These are phyloP conservation scores for Haberlea rhodopensis DNA, from an alignment of 257 asterid genomes.

Conservation along the genomic window DNA sequence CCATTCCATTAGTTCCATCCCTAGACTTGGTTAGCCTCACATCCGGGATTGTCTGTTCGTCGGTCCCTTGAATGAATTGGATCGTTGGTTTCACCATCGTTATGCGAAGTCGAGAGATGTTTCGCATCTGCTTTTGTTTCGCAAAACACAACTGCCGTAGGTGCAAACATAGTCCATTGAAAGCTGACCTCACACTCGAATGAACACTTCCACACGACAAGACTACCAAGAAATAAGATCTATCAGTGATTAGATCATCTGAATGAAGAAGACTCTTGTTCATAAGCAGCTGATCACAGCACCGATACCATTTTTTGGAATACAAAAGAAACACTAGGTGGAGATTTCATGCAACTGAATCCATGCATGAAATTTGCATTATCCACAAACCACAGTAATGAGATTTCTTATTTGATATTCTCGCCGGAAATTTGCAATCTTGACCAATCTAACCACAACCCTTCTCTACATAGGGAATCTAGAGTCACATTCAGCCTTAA, in stretches of 20 bases:
- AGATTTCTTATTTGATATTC: too few species aligned
- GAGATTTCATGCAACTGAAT: neutral
- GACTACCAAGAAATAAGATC: slow-evolving; percentile 34
- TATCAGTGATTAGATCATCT: slow-evolving; percentile 13
- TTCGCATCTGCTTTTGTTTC: slow-evolving; percentile 23
- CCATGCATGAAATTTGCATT: neutral
- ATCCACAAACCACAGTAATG: too few species aligned
- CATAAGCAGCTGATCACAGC: neutral
- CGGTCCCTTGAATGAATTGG: slow-evolving; percentile 88
- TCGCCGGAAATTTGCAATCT: neutral
- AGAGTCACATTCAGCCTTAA: neutral
- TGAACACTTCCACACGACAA: slow-evolving; percentile 38
- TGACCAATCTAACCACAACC: neutral
- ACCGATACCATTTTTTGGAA: neutral
- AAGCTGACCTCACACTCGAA: slow-evolving; percentile 51
- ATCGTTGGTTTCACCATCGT: slow-evolving; percentile 81
- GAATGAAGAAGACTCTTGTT: neutral
- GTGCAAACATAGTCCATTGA: slow-evolving; percentile 57
- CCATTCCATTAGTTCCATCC: slow-evolving; percentile 91
- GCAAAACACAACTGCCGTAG: slow-evolving; percentile 36
- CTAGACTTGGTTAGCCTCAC: slow-evolving; percentile 87
- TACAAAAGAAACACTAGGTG: slow-evolving; percentile 1
- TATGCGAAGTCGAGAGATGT: slow-evolving; percentile 31
- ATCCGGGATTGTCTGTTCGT: slow-evolving; percentile 85
- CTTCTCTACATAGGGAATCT: neutral